These are phyloP conservation scores for Russula compacta DNA, from an alignment of 768 basidiomycete genomes.

Conservation along the genomic window DNA sequence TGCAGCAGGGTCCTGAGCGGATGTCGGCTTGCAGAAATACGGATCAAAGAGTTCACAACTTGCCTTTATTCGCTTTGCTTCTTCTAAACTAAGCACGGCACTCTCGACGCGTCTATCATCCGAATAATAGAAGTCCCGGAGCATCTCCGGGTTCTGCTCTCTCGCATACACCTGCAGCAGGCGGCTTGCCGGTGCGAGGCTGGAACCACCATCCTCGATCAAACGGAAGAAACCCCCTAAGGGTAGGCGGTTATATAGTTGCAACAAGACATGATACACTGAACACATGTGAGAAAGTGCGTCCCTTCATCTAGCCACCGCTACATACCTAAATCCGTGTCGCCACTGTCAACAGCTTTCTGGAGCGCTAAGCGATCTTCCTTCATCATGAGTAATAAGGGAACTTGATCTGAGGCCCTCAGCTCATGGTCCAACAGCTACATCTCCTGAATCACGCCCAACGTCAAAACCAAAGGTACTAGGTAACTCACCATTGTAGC, in stretches of 20 bases:
- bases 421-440: slow-evolving; percentile 89
- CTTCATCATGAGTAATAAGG: slow-evolving; percentile 88
- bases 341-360: slow-evolving; percentile 91
- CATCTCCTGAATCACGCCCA: background rate
- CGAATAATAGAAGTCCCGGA: slow-evolving; percentile 95
- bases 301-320: background rate
- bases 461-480: background rate
- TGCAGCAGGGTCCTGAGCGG: slow-evolving; percentile 56
- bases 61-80: slow-evolving; percentile 62
- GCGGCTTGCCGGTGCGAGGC: slow-evolving; percentile 63
- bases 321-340: slow-evolving; percentile 79
- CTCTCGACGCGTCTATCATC: slow-evolving; percentile 93
- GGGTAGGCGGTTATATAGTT: slow-evolving; percentile 72
- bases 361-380: slow-evolving; percentile 80
- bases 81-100: slow-evolving; percentile 80
- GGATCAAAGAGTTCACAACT: slow-evolving; percentile 15
- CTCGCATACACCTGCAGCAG: slow-evolving; percentile 85
- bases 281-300: background rate
- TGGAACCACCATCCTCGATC: slow-evolving; percentile 81
- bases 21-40: background rate
- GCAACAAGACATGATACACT: slow-evolving; percentile 93
- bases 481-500: slow-evolving; percentile 63
- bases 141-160: slow-evolving; percentile 84
- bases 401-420: slow-evolving; percentile 85
- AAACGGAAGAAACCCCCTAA: slow-evolving; percentile 91